Percentiles rank a stretch among this genome's conserved stretches.
Evolutionary conservation across 805 yeast genomes (phyloP).

Genomic region (Kluyveromyces nonfermentans): DNA sequence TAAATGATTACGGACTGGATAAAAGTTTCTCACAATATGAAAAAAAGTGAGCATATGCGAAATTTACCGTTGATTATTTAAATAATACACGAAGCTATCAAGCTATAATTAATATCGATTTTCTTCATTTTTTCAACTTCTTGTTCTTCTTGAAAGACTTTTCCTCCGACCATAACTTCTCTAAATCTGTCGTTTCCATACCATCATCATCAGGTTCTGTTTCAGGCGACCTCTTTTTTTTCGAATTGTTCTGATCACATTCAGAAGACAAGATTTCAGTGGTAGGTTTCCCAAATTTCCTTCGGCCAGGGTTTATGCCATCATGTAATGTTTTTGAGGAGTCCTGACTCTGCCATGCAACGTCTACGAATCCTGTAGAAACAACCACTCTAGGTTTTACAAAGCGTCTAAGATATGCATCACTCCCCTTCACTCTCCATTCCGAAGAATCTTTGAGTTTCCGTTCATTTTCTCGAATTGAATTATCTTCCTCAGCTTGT

Average conservation of each 20-base stretch:
- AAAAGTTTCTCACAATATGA: too few relatives aligned
- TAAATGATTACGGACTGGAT: background rate
- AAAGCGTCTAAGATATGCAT: background rate
- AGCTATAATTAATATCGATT: background rate
- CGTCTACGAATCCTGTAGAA: constrained; percentile 15
- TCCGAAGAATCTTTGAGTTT: constrained; percentile 37
- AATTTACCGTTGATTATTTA: background rate
- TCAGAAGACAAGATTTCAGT: background rate
- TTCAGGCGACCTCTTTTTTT: background rate
- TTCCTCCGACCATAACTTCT: constrained; percentile 22
- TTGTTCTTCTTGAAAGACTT: constrained; percentile 8
- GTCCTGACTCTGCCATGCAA: constrained; percentile 14
- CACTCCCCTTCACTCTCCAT: constrained; percentile 23
- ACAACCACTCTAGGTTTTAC: background rate
- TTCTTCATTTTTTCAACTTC: background rate
- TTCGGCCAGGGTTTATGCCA: constrained; percentile 15
- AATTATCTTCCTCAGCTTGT: constrained; percentile 25
- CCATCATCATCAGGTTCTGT: constrained; percentile 5
- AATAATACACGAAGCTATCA: background rate
- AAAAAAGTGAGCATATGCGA: background rate
- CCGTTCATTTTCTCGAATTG: constrained; percentile 28
- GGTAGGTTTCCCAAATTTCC: constrained; percentile 1
- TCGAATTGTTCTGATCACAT: background rate
- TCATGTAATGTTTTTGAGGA: constrained; percentile 10
- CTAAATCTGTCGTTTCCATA: constrained; percentile 9